Evolutionary conservation across 768 basidiomycete genomes (phyloP), one percentile per base, ranked within the genome.

Genomic region (Lactifluus hygrophoroides): DNA sequence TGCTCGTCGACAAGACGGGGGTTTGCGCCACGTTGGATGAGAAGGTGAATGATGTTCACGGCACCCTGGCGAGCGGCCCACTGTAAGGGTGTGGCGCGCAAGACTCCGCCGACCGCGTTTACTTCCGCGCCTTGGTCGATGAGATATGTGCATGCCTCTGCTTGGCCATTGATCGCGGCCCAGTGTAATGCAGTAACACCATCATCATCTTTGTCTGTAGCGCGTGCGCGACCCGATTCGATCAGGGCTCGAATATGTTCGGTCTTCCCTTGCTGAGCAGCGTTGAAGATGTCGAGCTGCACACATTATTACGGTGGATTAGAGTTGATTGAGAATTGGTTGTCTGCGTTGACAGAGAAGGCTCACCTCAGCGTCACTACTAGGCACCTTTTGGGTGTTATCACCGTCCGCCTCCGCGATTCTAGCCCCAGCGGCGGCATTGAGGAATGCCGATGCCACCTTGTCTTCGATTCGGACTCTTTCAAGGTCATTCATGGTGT

Each of bases 11-110:
- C 67, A 56, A 97, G 85, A 51, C 83, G 88, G 1, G 94, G 94
- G 75, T 97, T 93, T 47, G 95, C 94, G 64, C 86, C 86, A 71
- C 93, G 82, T 1, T 82, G 77, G 66, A 98, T 80, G 59, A 99
- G 82, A 19, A 99, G 80, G 62, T 97, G 93, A 37, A 97, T 86
- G 58, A 97, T 80, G 66, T 93, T 92, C 66, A 95, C 81, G 72
- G 94, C 94, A n/a, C 95, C 95, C 67, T 94, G 94, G 51, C 92
- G 83, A 1, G 94, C 92, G 0, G 95, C 95, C 95, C 95, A 99
- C 68, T 96, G 94, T 74, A 98, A 80, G 0, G 95, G 93, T 0
- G 94, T 95, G 1, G 94, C 94, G 32, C 85, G 79, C 25, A 97
- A 79, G 71, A 94, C 92, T 3, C 94, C 94, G 23, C 95, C 96